Percentiles rank a stretch among this genome's conserved stretches.
These are phyloP conservation scores for Eleusine coracana DNA, from an alignment of 176 grass and related monocot genomes.

Conservation along the genomic window DNA sequence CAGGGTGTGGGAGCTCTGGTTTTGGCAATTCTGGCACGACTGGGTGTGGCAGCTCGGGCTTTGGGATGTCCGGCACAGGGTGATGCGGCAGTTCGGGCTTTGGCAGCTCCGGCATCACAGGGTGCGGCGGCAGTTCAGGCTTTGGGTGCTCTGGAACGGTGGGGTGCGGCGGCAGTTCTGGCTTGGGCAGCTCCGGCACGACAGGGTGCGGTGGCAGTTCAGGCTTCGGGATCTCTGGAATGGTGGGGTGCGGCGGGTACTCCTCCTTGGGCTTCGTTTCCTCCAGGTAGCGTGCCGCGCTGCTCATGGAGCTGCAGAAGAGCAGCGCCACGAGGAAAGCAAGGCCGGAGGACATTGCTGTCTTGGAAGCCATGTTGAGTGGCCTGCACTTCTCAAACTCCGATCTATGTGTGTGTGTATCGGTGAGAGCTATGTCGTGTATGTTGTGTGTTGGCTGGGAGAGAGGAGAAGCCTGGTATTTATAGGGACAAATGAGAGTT, in stretches of 20 bases:
- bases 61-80: background rate
- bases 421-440: background rate
- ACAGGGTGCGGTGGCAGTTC: background rate
- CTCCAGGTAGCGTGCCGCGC: slow-evolving; percentile 25
- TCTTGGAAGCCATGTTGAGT: slow-evolving; percentile 34
- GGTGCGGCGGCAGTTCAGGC: background rate
- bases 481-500: background rate
- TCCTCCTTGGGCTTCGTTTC: slow-evolving; percentile 35
- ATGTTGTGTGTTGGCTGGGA: slow-evolving; percentile 1
- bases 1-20: background rate
- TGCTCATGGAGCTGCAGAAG: slow-evolving; percentile 31
- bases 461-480: slow-evolving; percentile 21
- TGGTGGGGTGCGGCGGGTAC: background rate
- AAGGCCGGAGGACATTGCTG: background rate
- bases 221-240: background rate
- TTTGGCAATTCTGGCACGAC: background rate
- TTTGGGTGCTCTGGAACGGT: background rate
- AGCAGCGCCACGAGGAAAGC: slow-evolving; percentile 32
- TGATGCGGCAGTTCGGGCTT: background rate
- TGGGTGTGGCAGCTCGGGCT: background rate
- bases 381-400: background rate
- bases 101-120: background rate
- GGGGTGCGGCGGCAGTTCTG: slow-evolving; percentile 3
- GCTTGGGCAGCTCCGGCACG: slow-evolving; percentile 10
- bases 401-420: slow-evolving; percentile 3